phyloP scores from a whole-genome alignment of 768 basidiomycete genomes.

The Sporobolomyces roseus region DNA sequence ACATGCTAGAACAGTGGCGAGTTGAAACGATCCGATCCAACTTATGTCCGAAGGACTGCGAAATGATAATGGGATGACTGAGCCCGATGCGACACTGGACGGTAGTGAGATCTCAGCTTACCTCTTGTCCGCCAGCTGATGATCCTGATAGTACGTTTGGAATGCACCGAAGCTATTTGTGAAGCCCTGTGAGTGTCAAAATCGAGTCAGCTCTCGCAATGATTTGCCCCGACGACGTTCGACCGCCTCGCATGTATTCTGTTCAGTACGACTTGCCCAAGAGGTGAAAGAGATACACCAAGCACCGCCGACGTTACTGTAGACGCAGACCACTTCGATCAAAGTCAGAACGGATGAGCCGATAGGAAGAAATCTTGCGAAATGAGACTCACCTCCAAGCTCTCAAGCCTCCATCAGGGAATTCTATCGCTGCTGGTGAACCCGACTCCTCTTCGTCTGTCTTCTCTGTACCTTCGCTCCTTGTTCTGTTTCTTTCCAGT shows the following conservation, averaged over 20 bases:
- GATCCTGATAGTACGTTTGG: conserved; percentile 36
- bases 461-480: background rate
- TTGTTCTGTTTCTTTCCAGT: background rate
- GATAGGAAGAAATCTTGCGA: too few species aligned
- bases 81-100: too few species aligned
- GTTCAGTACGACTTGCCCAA: conserved; percentile 10
- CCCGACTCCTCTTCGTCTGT: background rate
- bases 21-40: conserved; percentile 57
- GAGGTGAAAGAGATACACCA: conserved; percentile 38
- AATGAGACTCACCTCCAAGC: conserved; percentile 32
- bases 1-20: conserved; percentile 54
- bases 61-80: background rate
- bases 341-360: background rate
- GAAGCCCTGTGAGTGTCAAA: conserved; percentile 2
- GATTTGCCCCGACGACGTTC: background rate
- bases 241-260: too few species aligned
- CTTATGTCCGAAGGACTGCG: conserved; percentile 39
- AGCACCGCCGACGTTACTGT: conserved; percentile 37
- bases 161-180: conserved; percentile 39
- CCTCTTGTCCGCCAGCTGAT: conserved; percentile 32
- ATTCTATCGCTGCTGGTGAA: background rate
- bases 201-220: background rate
- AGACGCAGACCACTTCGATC: background rate
- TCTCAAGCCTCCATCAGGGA: conserved; percentile 19
- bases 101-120: background rate